These are phyloP conservation scores for Adansonia gregorii DNA, from an alignment of 441 rosid genomes.

Conservation along the genomic window DNA sequence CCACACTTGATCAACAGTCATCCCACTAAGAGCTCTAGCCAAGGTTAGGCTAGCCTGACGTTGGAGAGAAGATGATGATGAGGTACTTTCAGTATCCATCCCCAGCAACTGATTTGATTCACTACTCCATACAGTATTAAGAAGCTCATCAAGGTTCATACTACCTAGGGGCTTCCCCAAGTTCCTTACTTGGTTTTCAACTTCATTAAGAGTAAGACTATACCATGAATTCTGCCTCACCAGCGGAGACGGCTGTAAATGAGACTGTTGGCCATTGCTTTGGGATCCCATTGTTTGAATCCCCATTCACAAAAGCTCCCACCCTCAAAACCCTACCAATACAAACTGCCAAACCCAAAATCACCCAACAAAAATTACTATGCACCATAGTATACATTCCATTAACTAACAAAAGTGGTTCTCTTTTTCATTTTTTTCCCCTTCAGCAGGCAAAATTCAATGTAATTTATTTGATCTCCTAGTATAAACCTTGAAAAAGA, in stretches of 20 bases:
- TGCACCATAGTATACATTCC: not conserved
- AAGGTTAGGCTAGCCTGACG: constrained; percentile 38
- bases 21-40: constrained; percentile 29
- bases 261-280: constrained; percentile 38
- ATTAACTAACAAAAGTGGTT: not conserved
- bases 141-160: constrained; percentile 51
- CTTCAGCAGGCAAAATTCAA: not conserved
- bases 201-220: constrained; percentile 43
- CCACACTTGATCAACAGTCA: constrained; percentile 46
- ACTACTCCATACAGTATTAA: constrained; percentile 44
- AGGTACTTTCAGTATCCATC: constrained; percentile 26
- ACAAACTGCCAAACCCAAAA: constrained; percentile 15
- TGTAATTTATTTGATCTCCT: not conserved
- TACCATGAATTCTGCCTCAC: constrained; percentile 42
- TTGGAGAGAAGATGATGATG: constrained; percentile 34
- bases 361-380: not conserved
- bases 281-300: constrained; percentile 55
- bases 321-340: constrained; percentile 26
- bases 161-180: constrained; percentile 45
- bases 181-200: constrained; percentile 37
- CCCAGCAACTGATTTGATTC: constrained; percentile 40
- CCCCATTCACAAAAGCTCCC: constrained; percentile 47
- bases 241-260: constrained; percentile 35
- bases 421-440: not conserved
- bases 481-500: not conserved